These are phyloP conservation scores for Calonectria hawksworthii DNA, from an alignment of 2,329 filamentous ascomycete species.

Conservation along the genomic window DNA sequence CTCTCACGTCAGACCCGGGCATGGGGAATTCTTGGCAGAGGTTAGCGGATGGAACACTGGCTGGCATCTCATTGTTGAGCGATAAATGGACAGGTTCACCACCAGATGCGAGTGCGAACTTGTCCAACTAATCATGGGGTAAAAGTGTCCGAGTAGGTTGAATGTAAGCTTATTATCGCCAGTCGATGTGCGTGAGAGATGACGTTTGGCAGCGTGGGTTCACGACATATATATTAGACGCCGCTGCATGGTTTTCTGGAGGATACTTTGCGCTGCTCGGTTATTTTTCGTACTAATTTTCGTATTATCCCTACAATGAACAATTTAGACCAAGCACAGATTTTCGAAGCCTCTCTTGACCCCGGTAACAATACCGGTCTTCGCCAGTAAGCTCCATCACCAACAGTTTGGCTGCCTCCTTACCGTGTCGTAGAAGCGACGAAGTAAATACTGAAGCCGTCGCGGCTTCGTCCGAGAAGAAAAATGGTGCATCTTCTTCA, in stretches of 20 bases:
- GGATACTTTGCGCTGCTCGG: fast-evolving
- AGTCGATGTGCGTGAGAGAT: background rate
- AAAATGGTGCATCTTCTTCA: background rate
- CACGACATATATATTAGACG: background rate
- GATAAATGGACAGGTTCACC: background rate
- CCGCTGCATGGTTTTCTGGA: background rate
- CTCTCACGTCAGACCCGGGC: background rate
- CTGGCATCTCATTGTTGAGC: background rate
- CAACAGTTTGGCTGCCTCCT: background rate
- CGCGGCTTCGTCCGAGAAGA: background rate
- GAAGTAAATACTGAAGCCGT: background rate
- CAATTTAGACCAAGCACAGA: background rate
- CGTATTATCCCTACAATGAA: background rate
- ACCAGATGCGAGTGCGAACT: background rate
- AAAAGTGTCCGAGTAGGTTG: background rate
- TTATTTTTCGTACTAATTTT: background rate
- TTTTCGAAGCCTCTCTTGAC: background rate
- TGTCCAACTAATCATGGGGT: background rate
- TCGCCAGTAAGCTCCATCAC: background rate
- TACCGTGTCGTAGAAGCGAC: background rate
- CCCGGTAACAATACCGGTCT: too few species aligned
- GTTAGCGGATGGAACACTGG: background rate
- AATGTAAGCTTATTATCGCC: background rate
- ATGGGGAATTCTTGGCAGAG: background rate
- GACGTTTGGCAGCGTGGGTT: background rate